phyloP scores from a whole-genome alignment of 768 basidiomycete genomes.

The Boletus eberwhitei region DNA sequence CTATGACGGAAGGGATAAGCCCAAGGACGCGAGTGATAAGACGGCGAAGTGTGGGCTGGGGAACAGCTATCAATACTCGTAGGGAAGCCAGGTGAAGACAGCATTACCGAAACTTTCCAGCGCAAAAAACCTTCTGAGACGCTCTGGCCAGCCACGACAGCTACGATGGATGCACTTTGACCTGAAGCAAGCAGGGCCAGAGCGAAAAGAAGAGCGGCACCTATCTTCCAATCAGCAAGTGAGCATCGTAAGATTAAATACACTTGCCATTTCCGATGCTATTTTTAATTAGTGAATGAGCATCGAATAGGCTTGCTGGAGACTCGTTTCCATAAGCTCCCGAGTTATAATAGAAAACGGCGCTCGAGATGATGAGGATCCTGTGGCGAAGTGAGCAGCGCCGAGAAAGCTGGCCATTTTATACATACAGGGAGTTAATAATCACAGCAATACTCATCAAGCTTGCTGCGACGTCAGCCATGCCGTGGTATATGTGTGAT shows the following conservation, averaged over 20 bases:
- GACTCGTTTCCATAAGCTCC: conserved; percentile 37
- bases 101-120: conserved; percentile 72
- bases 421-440: conserved; percentile 76
- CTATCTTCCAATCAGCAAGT: conserved; percentile 35
- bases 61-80: conserved; percentile 27
- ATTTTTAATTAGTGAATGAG: conserved; percentile 67
- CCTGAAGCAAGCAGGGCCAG: conserved; percentile 81
- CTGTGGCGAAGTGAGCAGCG: conserved; percentile 33
- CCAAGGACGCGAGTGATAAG: conserved; percentile 78
- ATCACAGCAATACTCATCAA: conserved; percentile 82
- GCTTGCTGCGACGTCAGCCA: conserved; percentile 62
- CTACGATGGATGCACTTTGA: conserved; percentile 87
- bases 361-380: conserved; percentile 77
- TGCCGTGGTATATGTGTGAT: conserved; percentile 63
- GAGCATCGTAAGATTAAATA: neutral
- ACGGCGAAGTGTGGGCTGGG: conserved; percentile 72
- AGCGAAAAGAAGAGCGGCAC: conserved; percentile 84
- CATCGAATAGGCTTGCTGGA: conserved; percentile 80
- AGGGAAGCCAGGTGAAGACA: conserved; percentile 13
- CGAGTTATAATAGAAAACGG: conserved; percentile 69
- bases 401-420: neutral
- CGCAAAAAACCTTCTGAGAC: conserved; percentile 87
- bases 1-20: conserved; percentile 76
- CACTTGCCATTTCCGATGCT: conserved; percentile 63
- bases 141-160: conserved; percentile 87